These are phyloP conservation scores for Gossypium longicalyx DNA, from an alignment of 345 rosid species.

Conservation along the genomic window DNA sequence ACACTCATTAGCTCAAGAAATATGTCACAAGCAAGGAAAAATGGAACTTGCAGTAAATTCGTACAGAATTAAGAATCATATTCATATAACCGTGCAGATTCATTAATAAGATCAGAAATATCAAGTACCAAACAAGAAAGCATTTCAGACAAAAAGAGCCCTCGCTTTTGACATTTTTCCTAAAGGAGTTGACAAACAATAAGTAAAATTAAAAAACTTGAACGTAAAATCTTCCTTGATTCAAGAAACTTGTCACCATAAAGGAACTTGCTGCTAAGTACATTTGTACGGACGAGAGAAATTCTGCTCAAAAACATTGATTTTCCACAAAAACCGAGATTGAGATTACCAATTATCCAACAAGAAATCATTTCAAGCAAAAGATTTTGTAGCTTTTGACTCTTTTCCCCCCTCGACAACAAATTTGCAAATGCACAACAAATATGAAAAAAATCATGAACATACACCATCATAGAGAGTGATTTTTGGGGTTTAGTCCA, in stretches of 20 bases:
- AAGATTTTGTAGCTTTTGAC: constrained; percentile 14
- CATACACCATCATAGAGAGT: background rate
- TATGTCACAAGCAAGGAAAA: no score
- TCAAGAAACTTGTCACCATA: constrained; percentile 10
- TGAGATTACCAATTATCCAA: background rate
- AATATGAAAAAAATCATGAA: constrained; percentile 1
- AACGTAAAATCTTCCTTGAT: background rate
- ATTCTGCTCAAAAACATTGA: background rate
- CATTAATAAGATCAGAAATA: background rate
- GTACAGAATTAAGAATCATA: background rate
- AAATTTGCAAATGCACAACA: background rate
- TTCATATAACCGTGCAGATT: background rate
- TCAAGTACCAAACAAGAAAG: constrained; percentile 1
- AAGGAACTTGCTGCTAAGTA: background rate
- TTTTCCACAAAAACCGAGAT: background rate
- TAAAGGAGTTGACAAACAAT: background rate
- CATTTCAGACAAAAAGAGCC: background rate
- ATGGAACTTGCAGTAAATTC: no score
- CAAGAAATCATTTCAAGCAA: constrained; percentile 1
- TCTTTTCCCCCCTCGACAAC: background rate
- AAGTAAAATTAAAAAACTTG: constrained; percentile 1
- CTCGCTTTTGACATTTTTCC: background rate
- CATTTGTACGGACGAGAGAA: background rate
- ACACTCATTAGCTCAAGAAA: no score
- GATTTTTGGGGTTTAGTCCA: background rate